Base-by-base conservation (phyloP, 306 rosid species). In the Prunus mongolica region DNA sequence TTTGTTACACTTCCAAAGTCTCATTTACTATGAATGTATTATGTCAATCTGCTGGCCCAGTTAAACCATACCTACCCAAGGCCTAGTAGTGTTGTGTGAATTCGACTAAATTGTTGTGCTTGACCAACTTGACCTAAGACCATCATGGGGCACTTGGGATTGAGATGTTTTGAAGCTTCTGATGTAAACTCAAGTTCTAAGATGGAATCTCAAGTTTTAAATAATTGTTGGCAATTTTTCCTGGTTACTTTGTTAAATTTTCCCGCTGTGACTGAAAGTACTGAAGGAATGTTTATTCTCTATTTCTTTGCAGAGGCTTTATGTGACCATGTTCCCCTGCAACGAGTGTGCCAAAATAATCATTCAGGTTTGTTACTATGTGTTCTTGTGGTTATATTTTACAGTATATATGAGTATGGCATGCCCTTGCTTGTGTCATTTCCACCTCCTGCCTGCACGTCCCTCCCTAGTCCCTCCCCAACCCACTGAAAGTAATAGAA, bases 321-420 rank as follows among this genome's bases (percentile, higher is more conserved):
- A 89, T 25, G 95, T 89, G 82, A 92, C 93, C 82, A 92, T 90
- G 96, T 92, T 90, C 85, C 96, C 93, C 38, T 94, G 94, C 90
- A 92, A 92, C 67, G 97, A 94, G 86, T 94, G 96, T 62, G 95
- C 98, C 32, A 95, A 95, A 88, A 89, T 92, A 73, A 95, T 92
- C 52, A 89, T 95, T 87, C 99, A 92, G 99, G 99, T 95, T 57
- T 19, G 56, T 76, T 70, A 15, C 22, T 73, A 3, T 45, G 81
- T 79, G 45, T 22, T 66, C 38, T 66, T 32, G 77, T 74, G 47
- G 45, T 41, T 18, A 16, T 80, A 12, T 9, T 13, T 11, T 66
- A 34, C 13, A 0, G 30, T 34, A 34, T 54, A 45, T 63, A 45
- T 14, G n/a, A 54, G 25, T 15, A 30, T 74, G 30, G 18, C 15